Percentiles rank a stretch among this genome's conserved stretches.
These are phyloP conservation scores for Dendryphion nanum DNA, from an alignment of 2,329 filamentous ascomycete species.

Conservation along the genomic window DNA sequence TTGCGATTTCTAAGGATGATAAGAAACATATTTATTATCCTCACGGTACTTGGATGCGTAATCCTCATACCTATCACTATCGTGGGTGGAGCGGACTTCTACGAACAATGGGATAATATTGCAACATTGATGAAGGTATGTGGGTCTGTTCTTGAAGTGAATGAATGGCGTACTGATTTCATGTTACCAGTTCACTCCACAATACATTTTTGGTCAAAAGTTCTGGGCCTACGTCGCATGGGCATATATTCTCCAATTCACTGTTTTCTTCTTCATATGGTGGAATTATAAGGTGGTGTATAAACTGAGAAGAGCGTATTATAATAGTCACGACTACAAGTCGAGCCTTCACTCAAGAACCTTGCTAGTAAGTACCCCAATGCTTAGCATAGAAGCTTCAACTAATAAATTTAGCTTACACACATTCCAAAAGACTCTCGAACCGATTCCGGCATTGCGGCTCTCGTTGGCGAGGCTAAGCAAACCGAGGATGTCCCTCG, in stretches of 20 bases:
- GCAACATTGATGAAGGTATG: slow-evolving; percentile 36
- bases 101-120: slow-evolving; percentile 26
- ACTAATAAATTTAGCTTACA: slow-evolving; percentile 57
- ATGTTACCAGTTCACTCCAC: slow-evolving; percentile 56
- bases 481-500: slow-evolving; percentile 73
- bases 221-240: slow-evolving; percentile 60
- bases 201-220: slow-evolving; percentile 50
- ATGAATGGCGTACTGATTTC: background rate
- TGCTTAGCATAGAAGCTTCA: background rate
- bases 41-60: slow-evolving; percentile 69
- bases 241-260: slow-evolving; percentile 65
- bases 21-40: slow-evolving; percentile 78
- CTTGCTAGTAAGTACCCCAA: slow-evolving; percentile 47
- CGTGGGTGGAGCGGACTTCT: slow-evolving; percentile 33
- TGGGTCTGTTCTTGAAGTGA: background rate
- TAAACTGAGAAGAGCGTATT: slow-evolving; percentile 71
- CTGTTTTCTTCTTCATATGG: slow-evolving; percentile 80
- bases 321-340: slow-evolving; percentile 83
- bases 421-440: slow-evolving; percentile 74
- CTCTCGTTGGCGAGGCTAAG: slow-evolving; percentile 75
- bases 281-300: slow-evolving; percentile 78
- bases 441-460: slow-evolving; percentile 84
- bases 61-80: slow-evolving; percentile 82
- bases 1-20: slow-evolving; percentile 85
- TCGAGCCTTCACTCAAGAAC: slow-evolving; percentile 74